Base-by-base conservation (phyloP, 2,329 filamentous ascomycete species). In the Clarireedia hainanense region DNA sequence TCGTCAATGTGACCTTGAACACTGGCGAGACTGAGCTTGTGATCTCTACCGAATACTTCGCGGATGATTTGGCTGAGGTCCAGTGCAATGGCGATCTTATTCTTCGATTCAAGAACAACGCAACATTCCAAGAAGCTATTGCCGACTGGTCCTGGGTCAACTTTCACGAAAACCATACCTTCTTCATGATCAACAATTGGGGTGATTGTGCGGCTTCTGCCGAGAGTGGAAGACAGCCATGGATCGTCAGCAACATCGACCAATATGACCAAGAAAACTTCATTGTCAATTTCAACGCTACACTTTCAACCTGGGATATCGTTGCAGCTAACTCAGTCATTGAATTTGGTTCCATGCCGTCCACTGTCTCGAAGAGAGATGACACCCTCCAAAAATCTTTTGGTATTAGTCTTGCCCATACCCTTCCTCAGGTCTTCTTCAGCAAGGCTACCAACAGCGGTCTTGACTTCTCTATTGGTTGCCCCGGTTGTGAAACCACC, bases 141-240 rank as follows among this genome's bases (percentile, higher is more conserved):
- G 17, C 40, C 5, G 50, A 57, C 36, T 57, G 55, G 55, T 37
- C 42, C 20, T 57, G 55, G 55, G 55, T 57, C 20, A 55, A 55
- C 17, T 53, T 53, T 7, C 34, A 34, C 12, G 55, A 54, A 2
- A 53, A 57, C 4, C 55, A 43, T n/a, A 53, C 55, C 24, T 57
- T 57, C 15, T 42, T 57, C 37, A 34, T 57, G 15, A 57, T 57
- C 10, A 53, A 52, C 6, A 57, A 57, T 36, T 57, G 50, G 40
- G 50, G 49, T 14, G 14, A 45, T 12, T 57, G 55, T 24, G 50
- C 49, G 14, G 34, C 46, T 24, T 15, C 36, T 2, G 43, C 42
- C 4, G 50, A 39, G 26, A 48, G 36, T n/a, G 50, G 49, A 23
- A 53, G 55, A 42, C 49, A 57, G 20, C 55, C 55, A 48, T 57